These are phyloP conservation scores for Sergeia podlipaevii DNA, from an alignment of 208 protist genomes.

Conservation along the genomic window DNA sequence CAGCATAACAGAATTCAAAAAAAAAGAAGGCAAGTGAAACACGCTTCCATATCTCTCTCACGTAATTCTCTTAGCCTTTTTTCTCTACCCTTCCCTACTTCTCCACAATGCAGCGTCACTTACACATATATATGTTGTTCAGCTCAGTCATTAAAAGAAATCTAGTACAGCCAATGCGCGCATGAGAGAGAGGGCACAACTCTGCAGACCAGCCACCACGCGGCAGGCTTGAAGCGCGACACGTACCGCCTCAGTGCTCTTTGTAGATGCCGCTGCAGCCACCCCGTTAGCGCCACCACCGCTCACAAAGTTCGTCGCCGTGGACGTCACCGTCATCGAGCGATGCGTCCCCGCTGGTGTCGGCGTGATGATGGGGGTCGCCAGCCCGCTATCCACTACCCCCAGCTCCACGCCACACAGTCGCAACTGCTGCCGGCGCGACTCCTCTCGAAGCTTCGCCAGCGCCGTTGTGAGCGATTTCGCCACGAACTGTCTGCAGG, in stretches of 20 bases:
- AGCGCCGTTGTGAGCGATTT: conserved; percentile 39
- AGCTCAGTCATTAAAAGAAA: too few species aligned
- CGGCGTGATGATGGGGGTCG: neutral
- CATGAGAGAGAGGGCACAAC: conserved; percentile 57
- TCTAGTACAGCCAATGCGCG: conserved; percentile 65
- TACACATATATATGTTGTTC: too few species aligned
- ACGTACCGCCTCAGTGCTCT: conserved; percentile 5
- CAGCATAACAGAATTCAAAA: too few species aligned
- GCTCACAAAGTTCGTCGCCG: neutral
- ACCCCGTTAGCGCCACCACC: neutral
- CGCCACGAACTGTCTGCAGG: conserved; percentile 41
- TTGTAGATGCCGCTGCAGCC: conserved; percentile 5
- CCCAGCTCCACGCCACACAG: neutral
- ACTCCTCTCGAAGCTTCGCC: conserved; percentile 26
- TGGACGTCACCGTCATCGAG: neutral
- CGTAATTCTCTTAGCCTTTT: too few species aligned
- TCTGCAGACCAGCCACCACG: conserved; percentile 50
- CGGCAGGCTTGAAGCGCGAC: conserved; percentile 20
- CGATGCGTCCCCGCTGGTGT: neutral
- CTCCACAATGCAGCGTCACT: too few species aligned
- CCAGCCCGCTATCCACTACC: neutral
- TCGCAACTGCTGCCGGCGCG: neutral
- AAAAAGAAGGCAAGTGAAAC: too few species aligned
- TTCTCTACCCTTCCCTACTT: too few species aligned
- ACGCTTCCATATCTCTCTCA: too few species aligned